These are phyloP conservation scores for Pseudogymnoascus sp. DNA, from an alignment of 2,329 filamentous ascomycete species.

Conservation along the genomic window DNA sequence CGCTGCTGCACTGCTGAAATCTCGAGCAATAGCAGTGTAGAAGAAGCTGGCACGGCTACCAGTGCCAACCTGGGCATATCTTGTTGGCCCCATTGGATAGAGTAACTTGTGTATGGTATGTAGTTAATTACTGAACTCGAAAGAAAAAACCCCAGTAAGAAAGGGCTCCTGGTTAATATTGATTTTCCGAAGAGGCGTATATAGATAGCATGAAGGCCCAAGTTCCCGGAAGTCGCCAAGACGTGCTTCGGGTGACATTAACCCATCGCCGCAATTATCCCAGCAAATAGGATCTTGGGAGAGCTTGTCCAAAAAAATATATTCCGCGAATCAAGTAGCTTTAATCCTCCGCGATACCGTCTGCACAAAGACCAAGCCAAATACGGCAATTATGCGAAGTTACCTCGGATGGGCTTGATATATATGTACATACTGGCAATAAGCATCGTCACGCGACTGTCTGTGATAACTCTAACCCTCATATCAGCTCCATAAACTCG, in stretches of 20 bases:
- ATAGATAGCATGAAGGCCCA: neutral
- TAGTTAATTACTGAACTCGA: neutral
- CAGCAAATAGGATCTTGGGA: neutral
- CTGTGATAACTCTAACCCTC: neutral
- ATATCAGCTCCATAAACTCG: no score
- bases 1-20: constrained; percentile 41
- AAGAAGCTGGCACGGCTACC: constrained; percentile 53
- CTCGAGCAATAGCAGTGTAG: constrained; percentile 47
- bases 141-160: neutral
- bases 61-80: constrained; percentile 50
- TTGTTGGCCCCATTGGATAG: constrained; percentile 23
- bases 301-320: neutral
- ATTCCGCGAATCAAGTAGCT: neutral
- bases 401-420: neutral
- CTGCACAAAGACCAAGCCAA: neutral
- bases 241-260: neutral
- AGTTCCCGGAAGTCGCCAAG: neutral
- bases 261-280: neutral
- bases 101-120: neutral
- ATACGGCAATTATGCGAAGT: neutral
- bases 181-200: neutral
- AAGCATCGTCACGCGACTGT: neutral
- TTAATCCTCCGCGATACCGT: neutral
- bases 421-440: neutral
- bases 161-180: neutral